Evolutionary conservation across 23 red algal genomes (phyloP).

Genomic region (Gracilariopsis chorda): DNA sequence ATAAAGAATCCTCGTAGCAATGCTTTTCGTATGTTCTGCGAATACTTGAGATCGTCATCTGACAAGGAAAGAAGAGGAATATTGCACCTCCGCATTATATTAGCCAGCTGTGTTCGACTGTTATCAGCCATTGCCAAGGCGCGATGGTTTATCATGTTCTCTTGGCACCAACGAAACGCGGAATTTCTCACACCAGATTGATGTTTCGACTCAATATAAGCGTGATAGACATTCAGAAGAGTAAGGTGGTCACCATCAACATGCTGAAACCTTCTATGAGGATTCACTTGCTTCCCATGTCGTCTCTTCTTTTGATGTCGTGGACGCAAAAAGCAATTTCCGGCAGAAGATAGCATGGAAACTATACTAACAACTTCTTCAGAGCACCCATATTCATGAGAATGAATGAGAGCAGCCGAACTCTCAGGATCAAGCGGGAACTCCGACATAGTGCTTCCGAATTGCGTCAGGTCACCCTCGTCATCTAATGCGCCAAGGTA

Average conservation of each 20-base stretch:
- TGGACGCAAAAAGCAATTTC: conserved; percentile 74
- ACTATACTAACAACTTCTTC: conserved; percentile 89
- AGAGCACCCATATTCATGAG: conserved; percentile 60
- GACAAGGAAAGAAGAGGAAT: conserved; percentile 27
- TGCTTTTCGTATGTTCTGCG: conserved; percentile 60
- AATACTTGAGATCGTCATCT: conserved; percentile 2
- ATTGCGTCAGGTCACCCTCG: conserved; percentile 80
- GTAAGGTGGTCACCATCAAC: conserved; percentile 83
- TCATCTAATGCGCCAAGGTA: conserved; percentile 89
- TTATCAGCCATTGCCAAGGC: conserved; percentile 68
- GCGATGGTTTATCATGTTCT: conserved; percentile 84
- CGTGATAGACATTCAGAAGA: conserved; percentile 79
- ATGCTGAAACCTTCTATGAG: conserved; percentile 42
- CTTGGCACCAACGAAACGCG: conserved; percentile 76
- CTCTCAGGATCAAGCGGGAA: conserved; percentile 83
- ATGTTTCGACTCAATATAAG: conserved; percentile 56
- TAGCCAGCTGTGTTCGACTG: conserved; percentile 77
- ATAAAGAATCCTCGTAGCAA: conserved; percentile 90
- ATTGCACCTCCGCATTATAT: conserved; percentile 52
- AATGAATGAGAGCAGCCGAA: conserved; percentile 71
- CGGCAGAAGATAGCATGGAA: conserved; percentile 86
- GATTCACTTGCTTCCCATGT: not conserved
- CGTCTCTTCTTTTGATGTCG: conserved; percentile 51
- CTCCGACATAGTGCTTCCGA: conserved; percentile 83
- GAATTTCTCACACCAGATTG: not conserved